Percentiles rank a stretch among this genome's conserved stretches.
Conservation (phyloP, 306 rosid species). For the Dryas alaskensis region DNA sequence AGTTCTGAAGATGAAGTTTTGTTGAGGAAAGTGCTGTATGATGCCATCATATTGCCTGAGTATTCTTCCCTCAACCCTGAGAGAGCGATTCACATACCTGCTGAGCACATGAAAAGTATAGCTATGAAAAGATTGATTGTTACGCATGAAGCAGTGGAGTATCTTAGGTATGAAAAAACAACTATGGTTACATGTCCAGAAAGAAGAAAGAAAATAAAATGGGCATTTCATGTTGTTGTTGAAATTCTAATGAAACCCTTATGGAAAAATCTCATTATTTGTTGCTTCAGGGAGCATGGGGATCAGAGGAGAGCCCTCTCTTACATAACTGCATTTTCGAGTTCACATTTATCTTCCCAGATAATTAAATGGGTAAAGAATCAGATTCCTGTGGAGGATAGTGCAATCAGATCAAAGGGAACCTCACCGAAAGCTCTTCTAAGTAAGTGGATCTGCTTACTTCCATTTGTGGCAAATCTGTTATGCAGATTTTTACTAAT, state of each 20-base stretch:
- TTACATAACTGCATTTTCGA: slow-evolving; percentile 51
- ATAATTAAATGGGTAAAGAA: slow-evolving; percentile 47
- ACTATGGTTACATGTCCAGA: not conserved
- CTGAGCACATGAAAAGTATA: slow-evolving; percentile 35
- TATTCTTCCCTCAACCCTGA: slow-evolving; percentile 54
- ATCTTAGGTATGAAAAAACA: slow-evolving; percentile 45
- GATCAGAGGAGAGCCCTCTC: slow-evolving; percentile 68
- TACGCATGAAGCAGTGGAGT: slow-evolving; percentile 55
- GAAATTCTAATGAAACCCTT: slow-evolving; percentile 8
- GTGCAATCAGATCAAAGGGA: slow-evolving; percentile 35
- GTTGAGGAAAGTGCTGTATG: slow-evolving; percentile 61
- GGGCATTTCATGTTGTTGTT: slow-evolving; percentile 3
- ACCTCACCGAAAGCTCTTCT: slow-evolving; percentile 54
- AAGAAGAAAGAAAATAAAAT: not conserved
- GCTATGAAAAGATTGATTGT: slow-evolving; percentile 59
- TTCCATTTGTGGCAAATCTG: not conserved
- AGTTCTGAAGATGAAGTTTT: slow-evolving; percentile 57
- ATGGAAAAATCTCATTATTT: slow-evolving; percentile 20
- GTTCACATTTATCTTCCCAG: slow-evolving; percentile 50
- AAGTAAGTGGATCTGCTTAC: slow-evolving; percentile 38
- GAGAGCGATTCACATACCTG: slow-evolving; percentile 26
- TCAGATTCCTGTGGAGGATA: slow-evolving; percentile 44
- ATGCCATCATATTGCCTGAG: slow-evolving; percentile 67
- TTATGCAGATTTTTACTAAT: not conserved
- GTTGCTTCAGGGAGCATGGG: slow-evolving; percentile 49